Evolutionary conservation across 495 filamentous ascomycete genomes (phyloP), one percentile per base, ranked within the genome.

Genomic region (Penicillium robsamsonii): DNA sequence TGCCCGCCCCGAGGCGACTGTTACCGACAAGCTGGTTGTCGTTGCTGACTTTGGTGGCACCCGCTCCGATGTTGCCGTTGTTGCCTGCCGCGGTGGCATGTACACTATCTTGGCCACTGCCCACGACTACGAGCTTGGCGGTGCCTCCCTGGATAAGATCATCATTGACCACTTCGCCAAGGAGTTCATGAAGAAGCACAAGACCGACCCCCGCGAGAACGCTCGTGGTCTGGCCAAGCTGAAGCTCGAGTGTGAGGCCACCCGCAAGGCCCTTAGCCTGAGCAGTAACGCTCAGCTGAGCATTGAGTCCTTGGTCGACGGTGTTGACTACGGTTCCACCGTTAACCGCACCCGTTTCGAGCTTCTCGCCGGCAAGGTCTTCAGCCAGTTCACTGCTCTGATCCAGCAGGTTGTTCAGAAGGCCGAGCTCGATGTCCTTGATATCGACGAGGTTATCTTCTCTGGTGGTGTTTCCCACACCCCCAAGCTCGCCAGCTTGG

Each of bases 91-190:
- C 70, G 90, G 93, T 44, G 94, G 94, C 61, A 94, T 97, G 80
- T 97, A 98, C 82, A 96, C 90, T 46, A 87, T 96, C 61, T 81
- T 98, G 13, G 91, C 95, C 4, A 96, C 93, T 31, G 84, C 86
- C 13, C 94, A 98, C 73, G 94, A 98, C 79, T 96, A 95, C 70
- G 91, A 96, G 67, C 87, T 90, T 55, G 84, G 87, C 46, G 94
- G 94, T 62, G 73, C 81, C 24, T 84, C 89, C 44, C 76, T 98
- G 33, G 94, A 98, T 75, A 81, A 92, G 65, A 85, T 95, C 35
- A 80, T 98, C 45, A 88, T 96, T 62, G 92, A 97, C 70, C 86
- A 96, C 79, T 97, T 97, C 64, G 88, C 94, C 55, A 97, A 98
- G 81, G 94, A 97, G 72, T 98, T 98, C 76, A 79, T 93, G 60